Evolutionary conservation across 1,139 yeast species (phyloP).

Genomic region (Lodderomyces metapsilosis): DNA sequence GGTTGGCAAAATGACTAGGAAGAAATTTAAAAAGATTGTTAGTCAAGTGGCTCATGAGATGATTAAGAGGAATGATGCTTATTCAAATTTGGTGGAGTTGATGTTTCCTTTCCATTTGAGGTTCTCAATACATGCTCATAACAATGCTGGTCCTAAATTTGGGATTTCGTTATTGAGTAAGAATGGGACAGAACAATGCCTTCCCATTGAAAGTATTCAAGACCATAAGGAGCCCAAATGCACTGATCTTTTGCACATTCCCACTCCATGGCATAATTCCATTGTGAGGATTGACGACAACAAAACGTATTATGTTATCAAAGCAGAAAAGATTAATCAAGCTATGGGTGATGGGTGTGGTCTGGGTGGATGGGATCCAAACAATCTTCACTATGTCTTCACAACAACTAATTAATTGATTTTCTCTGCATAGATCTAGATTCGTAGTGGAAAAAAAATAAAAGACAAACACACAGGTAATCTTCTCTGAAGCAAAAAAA

Average conservation of each 20-base stretch:
- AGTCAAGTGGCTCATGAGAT: constrained; percentile 60
- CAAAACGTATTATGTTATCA: constrained; percentile 25
- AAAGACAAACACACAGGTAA: too few relatives aligned
- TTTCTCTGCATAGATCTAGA: neutral
- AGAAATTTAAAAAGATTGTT: constrained; percentile 49
- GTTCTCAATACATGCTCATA: constrained; percentile 61
- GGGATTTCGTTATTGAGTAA: constrained; percentile 47
- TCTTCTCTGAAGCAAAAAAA: neutral
- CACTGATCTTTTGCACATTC: constrained; percentile 56
- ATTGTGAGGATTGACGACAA: constrained; percentile 41
- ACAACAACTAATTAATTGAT: constrained; percentile 11
- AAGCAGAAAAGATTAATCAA: constrained; percentile 24
- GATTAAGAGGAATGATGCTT: constrained; percentile 64
- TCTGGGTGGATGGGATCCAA: constrained; percentile 25
- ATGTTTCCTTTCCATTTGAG: constrained; percentile 59
- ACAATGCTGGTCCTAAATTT: constrained; percentile 56
- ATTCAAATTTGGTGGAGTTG: constrained; percentile 59
- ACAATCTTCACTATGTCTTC: constrained; percentile 14
- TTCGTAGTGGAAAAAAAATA: too few relatives aligned
- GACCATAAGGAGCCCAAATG: constrained; percentile 31
- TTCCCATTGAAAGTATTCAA: constrained; percentile 28
- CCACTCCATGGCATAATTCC: constrained; percentile 68
- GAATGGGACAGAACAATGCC: constrained; percentile 39
- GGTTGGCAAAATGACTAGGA: constrained; percentile 40
- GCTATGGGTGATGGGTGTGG: constrained; percentile 25